Evolutionary conservation across 2,329 filamentous ascomycete species (phyloP).

Genomic region (Monosporascus sp.): DNA sequence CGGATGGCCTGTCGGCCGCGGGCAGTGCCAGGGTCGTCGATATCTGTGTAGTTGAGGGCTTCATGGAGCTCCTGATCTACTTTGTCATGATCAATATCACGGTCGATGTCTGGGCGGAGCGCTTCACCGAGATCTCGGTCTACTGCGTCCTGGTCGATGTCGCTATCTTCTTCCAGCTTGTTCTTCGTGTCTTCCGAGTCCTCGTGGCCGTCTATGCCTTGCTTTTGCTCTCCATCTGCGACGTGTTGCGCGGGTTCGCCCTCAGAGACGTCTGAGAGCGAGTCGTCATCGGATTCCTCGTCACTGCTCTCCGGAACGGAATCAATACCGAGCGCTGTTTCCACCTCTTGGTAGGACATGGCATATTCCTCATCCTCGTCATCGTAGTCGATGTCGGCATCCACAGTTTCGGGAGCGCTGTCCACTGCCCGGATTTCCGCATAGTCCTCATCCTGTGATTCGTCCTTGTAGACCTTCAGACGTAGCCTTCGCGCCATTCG

Average conservation of each 20-base stretch:
- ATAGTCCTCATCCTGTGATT: background rate
- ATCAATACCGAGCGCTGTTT: conserved; percentile 29
- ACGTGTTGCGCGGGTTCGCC: background rate
- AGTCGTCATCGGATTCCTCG: background rate
- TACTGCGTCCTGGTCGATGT: conserved; percentile 5
- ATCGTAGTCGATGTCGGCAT: conserved; percentile 7
- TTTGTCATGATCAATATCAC: background rate
- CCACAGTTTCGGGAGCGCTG: background rate
- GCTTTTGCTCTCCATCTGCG: too few relatives aligned
- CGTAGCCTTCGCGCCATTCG: conserved; percentile 43
- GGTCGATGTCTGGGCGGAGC: conserved; percentile 10
- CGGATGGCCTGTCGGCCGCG: conserved; percentile 10
- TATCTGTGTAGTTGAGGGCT: conserved; percentile 16
- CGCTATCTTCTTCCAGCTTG: conserved; percentile 2
- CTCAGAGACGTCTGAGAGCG: conserved; percentile 1
- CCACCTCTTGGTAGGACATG: conserved; percentile 41
- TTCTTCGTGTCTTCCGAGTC: conserved; percentile 6
- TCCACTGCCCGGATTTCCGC: background rate
- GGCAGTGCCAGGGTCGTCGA: conserved; percentile 8
- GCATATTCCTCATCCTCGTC: conserved; percentile 11
- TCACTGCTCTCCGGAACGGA: background rate
- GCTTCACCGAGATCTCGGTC: conserved; percentile 10
- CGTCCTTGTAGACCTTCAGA: conserved; percentile 40
- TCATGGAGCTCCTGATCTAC: conserved; percentile 15
- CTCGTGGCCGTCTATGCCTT: background rate